phyloP scores from a whole-genome alignment of 176 grass and related monocot genomes.

The Pontederia crassipes region DNA sequence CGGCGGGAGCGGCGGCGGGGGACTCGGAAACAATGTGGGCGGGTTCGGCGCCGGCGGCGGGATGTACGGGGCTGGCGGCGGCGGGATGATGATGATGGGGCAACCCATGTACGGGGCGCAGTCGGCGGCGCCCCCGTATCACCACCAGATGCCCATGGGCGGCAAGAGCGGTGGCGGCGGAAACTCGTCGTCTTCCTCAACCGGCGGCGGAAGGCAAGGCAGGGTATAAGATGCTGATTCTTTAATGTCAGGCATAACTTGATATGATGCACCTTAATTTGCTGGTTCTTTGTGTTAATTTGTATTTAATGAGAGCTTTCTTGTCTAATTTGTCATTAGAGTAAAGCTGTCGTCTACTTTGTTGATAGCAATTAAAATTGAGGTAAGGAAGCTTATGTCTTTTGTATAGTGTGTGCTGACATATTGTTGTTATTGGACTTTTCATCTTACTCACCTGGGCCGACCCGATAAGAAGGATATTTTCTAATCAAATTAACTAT shows the following conservation, averaged over 20 bases:
- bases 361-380: not conserved
- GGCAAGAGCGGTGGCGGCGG: slow-evolving; percentile 31
- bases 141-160: slow-evolving; percentile 42
- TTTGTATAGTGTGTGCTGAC: no score
- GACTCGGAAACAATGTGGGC: slow-evolving; percentile 9
- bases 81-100: slow-evolving; percentile 51
- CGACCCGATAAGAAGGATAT: no score
- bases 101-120: slow-evolving; percentile 51
- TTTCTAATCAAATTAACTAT: no score
- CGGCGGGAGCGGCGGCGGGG: slow-evolving; percentile 11
- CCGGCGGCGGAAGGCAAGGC: slow-evolving; percentile 35
- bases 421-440: no score
- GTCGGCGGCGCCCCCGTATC: not conserved
- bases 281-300: slow-evolving; percentile 28
- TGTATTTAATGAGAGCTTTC: not conserved
- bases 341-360: no score
- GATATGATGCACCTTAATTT: not conserved
- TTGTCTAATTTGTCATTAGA: no score
- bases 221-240: slow-evolving; percentile 19
- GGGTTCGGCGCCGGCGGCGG: slow-evolving; percentile 12
- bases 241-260: not conserved
- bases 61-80: slow-evolving; percentile 5
- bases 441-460: no score
- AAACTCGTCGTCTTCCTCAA: slow-evolving; percentile 24
- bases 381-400: not conserved